These are phyloP conservation scores for Crataegus laevigata DNA, from an alignment of 306 rosid species.

Conservation along the genomic window DNA sequence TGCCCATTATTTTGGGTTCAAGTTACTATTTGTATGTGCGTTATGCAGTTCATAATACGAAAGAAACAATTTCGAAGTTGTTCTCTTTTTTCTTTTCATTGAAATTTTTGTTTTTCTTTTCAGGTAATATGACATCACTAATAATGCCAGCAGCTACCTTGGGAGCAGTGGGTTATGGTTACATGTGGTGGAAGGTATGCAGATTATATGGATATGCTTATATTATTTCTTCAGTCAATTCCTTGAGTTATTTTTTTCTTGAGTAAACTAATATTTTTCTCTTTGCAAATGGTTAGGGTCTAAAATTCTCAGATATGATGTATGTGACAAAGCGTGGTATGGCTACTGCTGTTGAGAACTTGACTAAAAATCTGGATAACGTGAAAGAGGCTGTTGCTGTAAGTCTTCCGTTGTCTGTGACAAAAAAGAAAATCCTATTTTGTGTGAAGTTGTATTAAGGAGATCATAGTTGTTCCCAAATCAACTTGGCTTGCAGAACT, in stretches of 20 bases:
- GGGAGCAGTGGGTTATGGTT: constrained; percentile 85
- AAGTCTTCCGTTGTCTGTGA: constrained; percentile 24
- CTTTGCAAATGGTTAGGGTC: constrained; percentile 48
- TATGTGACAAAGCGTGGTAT: constrained; percentile 82
- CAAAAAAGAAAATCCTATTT: background rate
- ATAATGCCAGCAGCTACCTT: constrained; percentile 70
- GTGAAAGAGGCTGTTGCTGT: constrained; percentile 84
- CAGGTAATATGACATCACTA: constrained; percentile 63
- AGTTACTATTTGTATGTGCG: background rate
- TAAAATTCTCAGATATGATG: constrained; percentile 87
- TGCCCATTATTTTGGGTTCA: background rate
- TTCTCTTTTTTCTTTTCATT: background rate
- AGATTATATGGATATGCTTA: background rate
- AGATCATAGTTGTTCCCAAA: background rate
- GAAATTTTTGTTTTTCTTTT: background rate
- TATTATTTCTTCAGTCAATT: background rate
- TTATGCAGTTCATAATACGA: background rate
- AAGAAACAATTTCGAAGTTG: background rate
- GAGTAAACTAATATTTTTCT: constrained; percentile 2
- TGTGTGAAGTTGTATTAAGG: background rate
- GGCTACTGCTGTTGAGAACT: constrained; percentile 79
- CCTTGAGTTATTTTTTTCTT: background rate
- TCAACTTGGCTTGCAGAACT: background rate
- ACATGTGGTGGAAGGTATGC: constrained; percentile 97
- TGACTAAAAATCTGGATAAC: constrained; percentile 74